phyloP scores from a whole-genome alignment of 345 rosid species.

The Ceriops tagal region DNA sequence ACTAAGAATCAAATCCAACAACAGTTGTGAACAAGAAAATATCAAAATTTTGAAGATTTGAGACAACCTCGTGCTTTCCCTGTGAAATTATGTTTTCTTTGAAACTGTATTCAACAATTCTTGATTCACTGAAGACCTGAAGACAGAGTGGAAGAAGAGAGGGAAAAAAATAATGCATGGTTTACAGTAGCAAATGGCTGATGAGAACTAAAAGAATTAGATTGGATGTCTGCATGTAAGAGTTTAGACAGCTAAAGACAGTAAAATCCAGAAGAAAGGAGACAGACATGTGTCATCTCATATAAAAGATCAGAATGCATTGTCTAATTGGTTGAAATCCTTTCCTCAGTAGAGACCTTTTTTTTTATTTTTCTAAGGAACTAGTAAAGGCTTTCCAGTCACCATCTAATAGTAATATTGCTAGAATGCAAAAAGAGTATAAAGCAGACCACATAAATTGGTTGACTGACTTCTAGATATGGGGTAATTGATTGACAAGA shows the following conservation, averaged over 20 bases:
- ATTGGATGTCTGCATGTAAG: not conserved
- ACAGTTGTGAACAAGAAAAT: not conserved
- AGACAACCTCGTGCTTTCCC: conserved; percentile 61
- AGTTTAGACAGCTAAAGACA: not conserved
- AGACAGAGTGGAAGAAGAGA: not conserved
- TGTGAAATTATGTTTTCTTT: conserved; percentile 43
- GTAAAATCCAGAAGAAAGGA: not conserved
- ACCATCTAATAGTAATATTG: too few species aligned
- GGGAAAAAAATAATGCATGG: not conserved
- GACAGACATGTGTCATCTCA: not conserved
- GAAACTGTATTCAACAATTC: conserved; percentile 61
- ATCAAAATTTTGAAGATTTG: not conserved
- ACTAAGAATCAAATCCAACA: not conserved
- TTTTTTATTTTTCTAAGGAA: too few species aligned
- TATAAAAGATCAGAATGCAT: not conserved
- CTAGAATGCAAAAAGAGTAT: too few species aligned
- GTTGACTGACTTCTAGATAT: not conserved
- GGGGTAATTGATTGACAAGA: not conserved
- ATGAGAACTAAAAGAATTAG: not conserved
- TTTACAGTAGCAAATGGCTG: not conserved
- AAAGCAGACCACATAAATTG: too few species aligned
- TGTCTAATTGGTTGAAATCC: not conserved
- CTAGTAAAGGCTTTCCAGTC: too few species aligned
- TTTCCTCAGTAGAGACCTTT: not conserved
- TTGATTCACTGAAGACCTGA: conserved; percentile 76